Evolutionary conservation across 139 green algal genomes (phyloP).

Genomic region (Bryopsis sp.): DNA sequence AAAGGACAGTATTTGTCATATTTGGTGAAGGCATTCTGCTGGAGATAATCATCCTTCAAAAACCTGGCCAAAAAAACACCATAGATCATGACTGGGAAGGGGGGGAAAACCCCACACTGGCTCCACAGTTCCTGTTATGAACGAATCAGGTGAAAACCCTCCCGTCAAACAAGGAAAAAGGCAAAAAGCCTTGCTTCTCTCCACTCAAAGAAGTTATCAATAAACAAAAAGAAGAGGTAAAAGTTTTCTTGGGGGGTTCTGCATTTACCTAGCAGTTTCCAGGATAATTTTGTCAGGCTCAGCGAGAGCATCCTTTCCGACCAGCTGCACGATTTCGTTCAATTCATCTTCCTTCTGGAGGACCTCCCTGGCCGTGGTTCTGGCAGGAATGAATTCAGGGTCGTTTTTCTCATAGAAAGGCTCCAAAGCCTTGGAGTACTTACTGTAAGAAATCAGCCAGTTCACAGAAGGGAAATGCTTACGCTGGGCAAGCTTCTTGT

Average conservation of each 20-base stretch:
- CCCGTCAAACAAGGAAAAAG: too few species aligned
- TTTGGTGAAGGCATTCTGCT: constrained; percentile 92
- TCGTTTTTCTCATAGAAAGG: constrained; percentile 95
- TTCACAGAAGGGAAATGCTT: constrained; percentile 99
- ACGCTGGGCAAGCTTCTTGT: constrained; percentile 99
- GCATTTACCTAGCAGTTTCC: constrained; percentile 84
- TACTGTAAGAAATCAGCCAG: constrained; percentile 99
- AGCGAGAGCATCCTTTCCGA: constrained; percentile 96
- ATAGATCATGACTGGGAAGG: background rate
- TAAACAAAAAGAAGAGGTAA: too few species aligned
- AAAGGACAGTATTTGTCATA: constrained; percentile 95
- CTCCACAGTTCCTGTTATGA: too few species aligned
- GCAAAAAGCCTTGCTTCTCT: too few species aligned
- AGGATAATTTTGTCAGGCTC: constrained; percentile 96
- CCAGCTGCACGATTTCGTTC: constrained; percentile 99
- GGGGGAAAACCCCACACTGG: background rate
- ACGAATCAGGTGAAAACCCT: too few species aligned
- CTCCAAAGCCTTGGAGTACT: constrained; percentile 96
- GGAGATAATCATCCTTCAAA: constrained; percentile 98
- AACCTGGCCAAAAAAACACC: constrained; percentile 35
- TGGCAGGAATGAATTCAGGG: constrained; percentile 66
- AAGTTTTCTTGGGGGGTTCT: too few species aligned
- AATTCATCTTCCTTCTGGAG: constrained; percentile 99
- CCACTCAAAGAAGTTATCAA: too few species aligned
- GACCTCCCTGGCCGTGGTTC: constrained; percentile 60